Evolutionary conservation across 2,329 filamentous ascomycete genomes (phyloP).

Genomic region (Ophiostoma montium): DNA sequence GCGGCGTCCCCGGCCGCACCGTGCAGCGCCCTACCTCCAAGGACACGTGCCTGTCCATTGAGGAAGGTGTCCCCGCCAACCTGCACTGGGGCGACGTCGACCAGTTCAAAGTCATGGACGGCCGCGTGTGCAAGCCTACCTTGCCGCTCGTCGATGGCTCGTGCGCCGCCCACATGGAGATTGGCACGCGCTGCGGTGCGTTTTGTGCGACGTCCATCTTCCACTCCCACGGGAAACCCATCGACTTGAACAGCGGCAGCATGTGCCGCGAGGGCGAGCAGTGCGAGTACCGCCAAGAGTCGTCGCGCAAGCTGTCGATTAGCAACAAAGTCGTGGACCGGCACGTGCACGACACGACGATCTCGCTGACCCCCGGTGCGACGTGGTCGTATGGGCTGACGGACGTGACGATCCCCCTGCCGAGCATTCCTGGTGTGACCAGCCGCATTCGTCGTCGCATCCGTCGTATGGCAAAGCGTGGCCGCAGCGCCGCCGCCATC

Average conservation of each 20-base stretch:
- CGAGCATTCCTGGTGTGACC: too few species aligned
- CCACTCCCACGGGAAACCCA: constrained; percentile 4
- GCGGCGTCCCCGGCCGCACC: background rate
- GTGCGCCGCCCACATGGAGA: constrained; percentile 9
- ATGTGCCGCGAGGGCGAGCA: constrained; percentile 9
- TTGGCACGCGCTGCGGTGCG: constrained; percentile 4
- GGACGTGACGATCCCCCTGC: background rate
- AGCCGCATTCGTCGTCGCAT: too few species aligned
- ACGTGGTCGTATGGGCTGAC: constrained; percentile 1
- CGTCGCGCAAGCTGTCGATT: constrained; percentile 7
- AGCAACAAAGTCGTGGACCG: constrained; percentile 10
- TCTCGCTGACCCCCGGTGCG: background rate
- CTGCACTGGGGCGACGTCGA: constrained; percentile 10
- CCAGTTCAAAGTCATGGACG: constrained; percentile 10
- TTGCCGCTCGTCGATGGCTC: constrained; percentile 3
- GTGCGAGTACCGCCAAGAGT: constrained; percentile 7
- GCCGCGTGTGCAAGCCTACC: constrained; percentile 1
- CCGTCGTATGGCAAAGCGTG: too few species aligned
- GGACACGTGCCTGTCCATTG: constrained; percentile 8
- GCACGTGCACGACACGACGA: constrained; percentile 4
- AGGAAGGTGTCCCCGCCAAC: constrained; percentile 4
- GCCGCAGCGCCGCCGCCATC: background rate
- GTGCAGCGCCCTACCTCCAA: background rate
- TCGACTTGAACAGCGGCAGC: constrained; percentile 8
- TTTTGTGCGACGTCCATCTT: constrained; percentile 10